Evolutionary conservation across 805 yeast genomes (phyloP).

Genomic region (Starmerella potacharoeniae): DNA sequence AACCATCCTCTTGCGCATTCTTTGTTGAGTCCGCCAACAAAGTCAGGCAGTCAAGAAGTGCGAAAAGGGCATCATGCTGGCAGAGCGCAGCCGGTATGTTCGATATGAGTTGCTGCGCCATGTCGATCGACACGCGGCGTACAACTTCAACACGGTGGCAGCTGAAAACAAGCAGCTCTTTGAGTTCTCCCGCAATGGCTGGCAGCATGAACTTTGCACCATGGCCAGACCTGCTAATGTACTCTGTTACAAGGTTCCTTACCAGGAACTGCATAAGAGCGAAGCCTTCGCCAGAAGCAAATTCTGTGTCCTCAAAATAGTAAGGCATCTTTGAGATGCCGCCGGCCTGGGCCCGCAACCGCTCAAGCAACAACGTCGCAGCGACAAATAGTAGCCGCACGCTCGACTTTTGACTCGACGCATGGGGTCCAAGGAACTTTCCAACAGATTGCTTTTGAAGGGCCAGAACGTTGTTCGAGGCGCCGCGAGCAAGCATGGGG

Average conservation of each 20-base stretch:
- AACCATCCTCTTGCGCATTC: slow-evolving; percentile 75
- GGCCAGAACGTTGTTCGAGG: slow-evolving; percentile 37
- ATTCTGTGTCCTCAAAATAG: slow-evolving; percentile 80
- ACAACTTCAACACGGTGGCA: slow-evolving; percentile 67
- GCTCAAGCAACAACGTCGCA: slow-evolving; percentile 68
- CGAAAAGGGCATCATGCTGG: slow-evolving; percentile 57
- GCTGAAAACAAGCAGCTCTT: slow-evolving; percentile 52
- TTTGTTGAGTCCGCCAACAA: slow-evolving; percentile 66
- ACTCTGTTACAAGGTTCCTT: slow-evolving; percentile 46
- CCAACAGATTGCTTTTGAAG: slow-evolving; percentile 10
- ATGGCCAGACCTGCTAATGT: slow-evolving; percentile 19
- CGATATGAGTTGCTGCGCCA: slow-evolving; percentile 56
- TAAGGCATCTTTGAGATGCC: slow-evolving; percentile 64
- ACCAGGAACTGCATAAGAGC: slow-evolving; percentile 58
- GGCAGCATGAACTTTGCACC: background rate
- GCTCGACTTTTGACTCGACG: background rate
- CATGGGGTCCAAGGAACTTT: background rate
- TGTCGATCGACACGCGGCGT: slow-evolving; percentile 68
- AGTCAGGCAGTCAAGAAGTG: slow-evolving; percentile 70
- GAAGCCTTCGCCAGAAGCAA: slow-evolving; percentile 54
- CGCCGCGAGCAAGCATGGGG: slow-evolving; percentile 78
- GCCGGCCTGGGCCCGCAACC: slow-evolving; percentile 66
- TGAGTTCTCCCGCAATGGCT: slow-evolving; percentile 38
- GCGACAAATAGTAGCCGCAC: slow-evolving; percentile 72
- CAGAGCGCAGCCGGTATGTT: slow-evolving; percentile 70